Evolutionary conservation across 148 eudicot species (phyloP).

Genomic region (Rhododendron henanense): DNA sequence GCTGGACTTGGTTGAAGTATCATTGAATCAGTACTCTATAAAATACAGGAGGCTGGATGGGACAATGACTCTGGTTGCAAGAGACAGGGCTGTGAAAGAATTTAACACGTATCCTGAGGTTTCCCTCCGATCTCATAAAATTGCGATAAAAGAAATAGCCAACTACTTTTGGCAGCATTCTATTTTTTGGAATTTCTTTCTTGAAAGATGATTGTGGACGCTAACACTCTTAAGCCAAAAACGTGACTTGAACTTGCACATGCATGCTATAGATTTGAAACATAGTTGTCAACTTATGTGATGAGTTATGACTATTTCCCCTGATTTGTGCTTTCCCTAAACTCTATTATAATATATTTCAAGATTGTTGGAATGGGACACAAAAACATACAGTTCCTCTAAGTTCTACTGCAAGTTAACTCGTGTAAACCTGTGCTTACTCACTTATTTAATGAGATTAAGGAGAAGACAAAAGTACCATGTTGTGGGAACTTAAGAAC

Average conservation of each 20-base stretch:
- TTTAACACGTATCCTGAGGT: conserved; percentile 90
- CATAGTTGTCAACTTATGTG: neutral
- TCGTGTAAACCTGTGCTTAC: neutral
- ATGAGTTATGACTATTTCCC: neutral
- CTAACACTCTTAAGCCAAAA: neutral
- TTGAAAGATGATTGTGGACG: neutral
- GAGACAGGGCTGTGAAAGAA: conserved; percentile 97
- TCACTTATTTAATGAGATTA: neutral
- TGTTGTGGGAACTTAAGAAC: neutral
- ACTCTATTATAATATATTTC: neutral
- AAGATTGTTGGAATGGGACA: neutral
- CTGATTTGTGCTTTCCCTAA: neutral
- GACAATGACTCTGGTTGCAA: conserved; percentile 73
- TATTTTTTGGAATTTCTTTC: neutral
- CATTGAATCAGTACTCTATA: conserved; percentile 46
- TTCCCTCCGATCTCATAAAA: conserved; percentile 12
- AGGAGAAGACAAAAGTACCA: neutral
- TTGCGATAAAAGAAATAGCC: neutral
- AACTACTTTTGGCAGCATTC: neutral
- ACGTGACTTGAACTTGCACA: neutral
- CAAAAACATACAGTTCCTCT: neutral
- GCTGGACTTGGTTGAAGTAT: conserved; percentile 71
- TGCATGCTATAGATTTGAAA: neutral
- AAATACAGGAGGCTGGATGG: conserved; percentile 94
- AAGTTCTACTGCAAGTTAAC: neutral